Conservation (phyloP, 192 early-diverging fungal genomes). For the Backusella morwellensis region DNA sequence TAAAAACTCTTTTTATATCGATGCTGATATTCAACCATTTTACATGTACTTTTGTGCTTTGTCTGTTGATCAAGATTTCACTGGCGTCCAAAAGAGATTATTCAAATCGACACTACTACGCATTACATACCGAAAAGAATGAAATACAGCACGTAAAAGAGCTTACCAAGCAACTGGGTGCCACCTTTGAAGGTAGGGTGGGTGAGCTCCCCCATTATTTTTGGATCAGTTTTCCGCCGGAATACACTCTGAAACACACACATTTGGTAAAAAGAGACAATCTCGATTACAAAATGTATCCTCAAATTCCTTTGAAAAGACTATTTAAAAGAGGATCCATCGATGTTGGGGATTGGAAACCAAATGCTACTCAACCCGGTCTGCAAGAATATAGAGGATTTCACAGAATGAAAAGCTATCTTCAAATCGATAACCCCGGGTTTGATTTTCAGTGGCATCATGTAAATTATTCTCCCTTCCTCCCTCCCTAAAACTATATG, state of each 20-base stretch:
- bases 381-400: background rate
- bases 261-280: background rate
- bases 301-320: conserved; percentile 14
- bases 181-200: conserved; percentile 55
- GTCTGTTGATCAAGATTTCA: background rate
- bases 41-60: background rate
- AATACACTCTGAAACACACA: background rate
- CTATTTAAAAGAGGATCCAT: conserved; percentile 14
- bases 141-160: conserved; percentile 24
- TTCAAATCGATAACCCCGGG: conserved; percentile 70
- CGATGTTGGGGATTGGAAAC: background rate
- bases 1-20: background rate
- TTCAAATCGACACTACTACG: conserved; percentile 45
- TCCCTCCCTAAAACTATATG: too few relatives aligned
- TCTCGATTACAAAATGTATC: conserved; percentile 3
- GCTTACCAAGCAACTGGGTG: conserved; percentile 37
- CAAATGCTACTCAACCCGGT: background rate
- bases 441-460: conserved; percentile 83
- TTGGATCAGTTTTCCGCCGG: conserved; percentile 57
- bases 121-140: conserved; percentile 38
- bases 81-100: conserved; percentile 30
- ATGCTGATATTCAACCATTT: background rate
- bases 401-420: conserved; percentile 24
- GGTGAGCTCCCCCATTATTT: conserved; percentile 67
- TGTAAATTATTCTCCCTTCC: conserved; percentile 33